phyloP scores from a whole-genome alignment of 768 basidiomycete genomes.

The Suillus placidus region DNA sequence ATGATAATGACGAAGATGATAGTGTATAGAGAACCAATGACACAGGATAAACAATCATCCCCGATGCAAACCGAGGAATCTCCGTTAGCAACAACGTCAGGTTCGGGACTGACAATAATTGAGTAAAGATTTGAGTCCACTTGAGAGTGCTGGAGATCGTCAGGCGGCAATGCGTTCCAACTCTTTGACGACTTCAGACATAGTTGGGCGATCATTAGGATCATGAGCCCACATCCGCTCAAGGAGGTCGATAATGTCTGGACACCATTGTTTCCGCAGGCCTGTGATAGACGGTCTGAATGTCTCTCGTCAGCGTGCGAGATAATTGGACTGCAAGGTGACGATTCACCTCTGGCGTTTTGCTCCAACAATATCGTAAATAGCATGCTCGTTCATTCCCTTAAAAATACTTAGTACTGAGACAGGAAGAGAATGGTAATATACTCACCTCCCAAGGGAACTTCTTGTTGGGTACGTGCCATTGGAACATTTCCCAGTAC shows the following conservation, averaged over 20 bases:
- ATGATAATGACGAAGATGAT: slow-evolving; percentile 33
- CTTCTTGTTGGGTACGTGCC: slow-evolving; percentile 86
- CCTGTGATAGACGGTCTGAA: slow-evolving; percentile 74
- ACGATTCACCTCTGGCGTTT: slow-evolving; percentile 76
- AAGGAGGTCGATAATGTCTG: slow-evolving; percentile 86
- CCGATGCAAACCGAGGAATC: background rate
- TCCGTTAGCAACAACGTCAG: slow-evolving; percentile 1
- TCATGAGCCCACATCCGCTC: slow-evolving; percentile 98
- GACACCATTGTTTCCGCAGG: slow-evolving; percentile 88
- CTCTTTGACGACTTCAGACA: slow-evolving; percentile 84
- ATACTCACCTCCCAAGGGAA: slow-evolving; percentile 90
- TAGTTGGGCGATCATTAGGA: slow-evolving; percentile 83
- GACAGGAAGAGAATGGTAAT: slow-evolving; percentile 4
- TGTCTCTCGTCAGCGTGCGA: slow-evolving; percentile 14
- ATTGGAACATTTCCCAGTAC: slow-evolving; percentile 98
- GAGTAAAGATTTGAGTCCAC: background rate
- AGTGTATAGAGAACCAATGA: slow-evolving; percentile 19
- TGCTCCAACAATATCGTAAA: slow-evolving; percentile 91
- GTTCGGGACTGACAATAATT: slow-evolving; percentile 5
- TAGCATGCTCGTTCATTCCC: slow-evolving; percentile 98
- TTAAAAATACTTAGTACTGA: slow-evolving; percentile 27
- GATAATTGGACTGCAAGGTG: background rate
- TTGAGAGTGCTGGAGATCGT: slow-evolving; percentile 15
- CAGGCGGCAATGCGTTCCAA: slow-evolving; percentile 60
- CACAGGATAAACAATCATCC: slow-evolving; percentile 3